phyloP scores from a whole-genome alignment of 2,329 filamentous ascomycete species.

The Tolypocladium cylindrosporum region DNA sequence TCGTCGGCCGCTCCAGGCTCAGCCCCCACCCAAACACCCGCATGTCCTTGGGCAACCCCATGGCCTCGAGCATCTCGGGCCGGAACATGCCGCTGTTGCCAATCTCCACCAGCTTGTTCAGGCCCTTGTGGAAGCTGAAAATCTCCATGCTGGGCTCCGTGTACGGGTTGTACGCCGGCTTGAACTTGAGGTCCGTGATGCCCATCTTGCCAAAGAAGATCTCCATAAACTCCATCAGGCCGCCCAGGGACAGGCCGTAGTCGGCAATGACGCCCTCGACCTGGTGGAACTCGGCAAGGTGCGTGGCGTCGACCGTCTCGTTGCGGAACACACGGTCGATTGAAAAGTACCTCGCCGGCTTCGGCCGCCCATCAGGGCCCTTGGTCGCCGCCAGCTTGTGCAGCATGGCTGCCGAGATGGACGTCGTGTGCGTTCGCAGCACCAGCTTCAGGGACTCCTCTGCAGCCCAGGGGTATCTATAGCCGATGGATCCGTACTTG shows the following conservation, averaged over 20 bases:
- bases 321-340: conserved; percentile 98
- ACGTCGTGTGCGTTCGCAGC: conserved; percentile 91
- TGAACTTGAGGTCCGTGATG: conserved; percentile 76
- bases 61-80: conserved; percentile 90
- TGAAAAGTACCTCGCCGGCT: conserved; percentile 86
- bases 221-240: conserved; percentile 86
- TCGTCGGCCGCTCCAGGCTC: conserved; percentile 86
- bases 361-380: conserved; percentile 56
- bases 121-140: conserved; percentile 84
- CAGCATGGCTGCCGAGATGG: conserved; percentile 82
- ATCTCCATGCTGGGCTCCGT: conserved; percentile 98
- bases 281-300: conserved; percentile 96
- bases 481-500: conserved; percentile 90
- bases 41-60: conserved; percentile 88
- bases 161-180: conserved; percentile 59
- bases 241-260: conserved; percentile 84
- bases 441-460: conserved; percentile 80
- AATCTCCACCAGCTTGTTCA: conserved; percentile 91
- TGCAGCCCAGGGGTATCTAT: conserved; percentile 86
- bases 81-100: conserved; percentile 99
- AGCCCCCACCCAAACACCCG: conserved; percentile 91
- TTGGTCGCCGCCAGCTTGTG: conserved; percentile 79
- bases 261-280: conserved; percentile 98
- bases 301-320: conserved; percentile 92
- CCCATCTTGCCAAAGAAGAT: conserved; percentile 97